phyloP scores from a whole-genome alignment of 352 stramenopile species.

The Phytophthora ohioensis region DNA sequence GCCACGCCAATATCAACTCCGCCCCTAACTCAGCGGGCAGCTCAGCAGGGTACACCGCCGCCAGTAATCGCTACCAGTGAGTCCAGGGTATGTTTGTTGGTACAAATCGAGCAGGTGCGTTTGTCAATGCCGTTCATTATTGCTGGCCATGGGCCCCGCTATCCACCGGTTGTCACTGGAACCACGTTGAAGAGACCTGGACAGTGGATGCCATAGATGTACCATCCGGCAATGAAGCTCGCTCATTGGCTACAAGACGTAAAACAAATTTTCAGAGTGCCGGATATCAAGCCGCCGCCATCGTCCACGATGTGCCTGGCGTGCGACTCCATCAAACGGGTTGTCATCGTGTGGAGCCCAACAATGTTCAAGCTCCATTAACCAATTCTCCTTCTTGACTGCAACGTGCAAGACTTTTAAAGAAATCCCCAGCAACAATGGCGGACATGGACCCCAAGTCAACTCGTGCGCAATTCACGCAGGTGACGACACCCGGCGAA shows the following conservation, averaged over 20 bases:
- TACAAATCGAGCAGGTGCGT: conserved; percentile 20
- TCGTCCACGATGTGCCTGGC: conserved; percentile 12
- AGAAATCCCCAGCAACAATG: conserved; percentile 13
- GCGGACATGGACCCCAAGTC: conserved; percentile 37
- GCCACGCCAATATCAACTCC: conserved; percentile 2
- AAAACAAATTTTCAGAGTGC: conserved; percentile 27
- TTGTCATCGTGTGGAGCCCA: conserved; percentile 12
- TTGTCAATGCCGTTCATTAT: conserved; percentile 8
- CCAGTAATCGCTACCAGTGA: conserved; percentile 23
- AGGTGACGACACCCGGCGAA: conserved; percentile 34
- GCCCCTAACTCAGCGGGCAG: neutral
- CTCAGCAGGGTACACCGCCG: neutral
- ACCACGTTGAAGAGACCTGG: conserved; percentile 24
- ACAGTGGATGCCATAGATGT: conserved; percentile 14
- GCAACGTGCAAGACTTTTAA: conserved; percentile 10
- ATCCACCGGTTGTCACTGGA: neutral
- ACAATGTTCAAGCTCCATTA: conserved; percentile 13
- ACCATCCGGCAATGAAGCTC: conserved; percentile 1
- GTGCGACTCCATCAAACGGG: conserved; percentile 14
- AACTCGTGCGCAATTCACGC: conserved; percentile 37
- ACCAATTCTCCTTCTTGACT: conserved; percentile 8
- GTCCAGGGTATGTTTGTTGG: conserved; percentile 12
- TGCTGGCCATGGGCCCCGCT: neutral
- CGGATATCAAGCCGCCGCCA: conserved; percentile 19
- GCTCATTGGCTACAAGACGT: conserved; percentile 7